A percentile compares a stretch with the other conserved stretches of the same genome.
phyloP scores from a whole-genome alignment of 805 yeast species.

The Cyberlindnera xylosilytica region DNA sequence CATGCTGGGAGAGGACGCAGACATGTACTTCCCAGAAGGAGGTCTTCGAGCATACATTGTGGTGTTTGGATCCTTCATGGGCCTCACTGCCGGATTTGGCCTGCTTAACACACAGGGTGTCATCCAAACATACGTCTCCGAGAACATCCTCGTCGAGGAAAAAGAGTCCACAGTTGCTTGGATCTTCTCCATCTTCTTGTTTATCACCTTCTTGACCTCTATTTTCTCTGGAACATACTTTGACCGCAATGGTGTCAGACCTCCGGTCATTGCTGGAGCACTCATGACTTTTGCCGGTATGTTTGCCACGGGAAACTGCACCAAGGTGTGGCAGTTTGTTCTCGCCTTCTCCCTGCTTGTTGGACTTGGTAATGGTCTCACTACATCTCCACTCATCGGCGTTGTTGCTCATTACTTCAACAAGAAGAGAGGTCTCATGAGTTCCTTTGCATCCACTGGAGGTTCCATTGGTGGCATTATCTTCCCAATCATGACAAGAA shows the following conservation, averaged over 20 bases:
- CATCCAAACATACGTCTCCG: constrained; percentile 55
- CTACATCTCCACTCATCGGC: constrained; percentile 56
- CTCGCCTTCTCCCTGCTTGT: constrained; percentile 50
- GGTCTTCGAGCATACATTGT: constrained; percentile 55
- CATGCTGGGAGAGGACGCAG: constrained; percentile 26
- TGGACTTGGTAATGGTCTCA: constrained; percentile 57
- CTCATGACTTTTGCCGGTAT: constrained; percentile 44
- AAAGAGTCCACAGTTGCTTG: constrained; percentile 52
- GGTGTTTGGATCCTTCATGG: constrained; percentile 56
- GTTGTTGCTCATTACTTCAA: constrained; percentile 65
- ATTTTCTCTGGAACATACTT: constrained; percentile 55
- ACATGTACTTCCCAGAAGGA: constrained; percentile 51
- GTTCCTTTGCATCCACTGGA: constrained; percentile 46
- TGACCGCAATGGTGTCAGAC: constrained; percentile 49
- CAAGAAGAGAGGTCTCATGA: constrained; percentile 52
- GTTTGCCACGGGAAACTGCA: constrained; percentile 50
- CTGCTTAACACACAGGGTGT: constrained; percentile 58
- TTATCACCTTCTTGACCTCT: constrained; percentile 46
- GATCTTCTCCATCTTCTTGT: constrained; percentile 59
- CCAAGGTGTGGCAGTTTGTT: constrained; percentile 55
- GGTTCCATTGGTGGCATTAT: constrained; percentile 53
- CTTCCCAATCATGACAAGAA: constrained; percentile 50
- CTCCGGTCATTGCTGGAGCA: constrained; percentile 41
- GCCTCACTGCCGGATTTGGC: constrained; percentile 54
- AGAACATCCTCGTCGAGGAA: constrained; percentile 47